Base-by-base conservation (phyloP, 176 grass and related monocot genomes). In the Eragrostis curvula region DNA sequence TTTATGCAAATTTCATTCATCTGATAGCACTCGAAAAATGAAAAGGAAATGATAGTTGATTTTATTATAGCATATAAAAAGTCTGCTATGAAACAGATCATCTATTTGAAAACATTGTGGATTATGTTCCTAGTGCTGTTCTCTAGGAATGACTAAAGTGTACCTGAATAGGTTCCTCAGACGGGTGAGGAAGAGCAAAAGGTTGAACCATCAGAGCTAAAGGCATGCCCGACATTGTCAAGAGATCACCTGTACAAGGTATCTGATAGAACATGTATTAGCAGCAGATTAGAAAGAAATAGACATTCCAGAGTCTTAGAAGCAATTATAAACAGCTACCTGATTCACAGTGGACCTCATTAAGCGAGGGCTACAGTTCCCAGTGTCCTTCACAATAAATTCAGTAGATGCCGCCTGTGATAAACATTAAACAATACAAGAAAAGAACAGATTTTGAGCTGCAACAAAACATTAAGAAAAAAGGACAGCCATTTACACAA, bases 201-300 rank as follows among this genome's bases (percentile, higher is more conserved):
- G 94, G 94, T 76, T 97, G 94, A 48, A 97, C 94, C 89, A 97
- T 94, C 78, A 97, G 69, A 85, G 91, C 78, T 83, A 94, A 75
- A 53, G 94, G 94, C 94, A 97, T 97, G 71, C 86, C 86, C 2
- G 94, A 97, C 12, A 85, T 88, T 83, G 89, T 75, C 80, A 97
- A 91, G 74, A 97, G 85, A 64, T 97, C 94, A 70, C 91, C 91
- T 75, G 91, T 87, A 67, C 94, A 97, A 70, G 94, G 94, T 83
- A 97, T 94, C 94, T 97, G 86, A 76, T 80, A 89, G 32, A 41
- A 86, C 3, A 41, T 81, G 18, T 23, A 83, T 63, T 86, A 85
- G 66, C 32, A 88, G 36, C 53, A 76, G 80, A 39, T 63, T 27
- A 85, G 17, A 66, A 77, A 55, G 75, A 87, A 41, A 68, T 18